Conservation (phyloP, 805 yeast genomes). For the Candida nitratophila region DNA sequence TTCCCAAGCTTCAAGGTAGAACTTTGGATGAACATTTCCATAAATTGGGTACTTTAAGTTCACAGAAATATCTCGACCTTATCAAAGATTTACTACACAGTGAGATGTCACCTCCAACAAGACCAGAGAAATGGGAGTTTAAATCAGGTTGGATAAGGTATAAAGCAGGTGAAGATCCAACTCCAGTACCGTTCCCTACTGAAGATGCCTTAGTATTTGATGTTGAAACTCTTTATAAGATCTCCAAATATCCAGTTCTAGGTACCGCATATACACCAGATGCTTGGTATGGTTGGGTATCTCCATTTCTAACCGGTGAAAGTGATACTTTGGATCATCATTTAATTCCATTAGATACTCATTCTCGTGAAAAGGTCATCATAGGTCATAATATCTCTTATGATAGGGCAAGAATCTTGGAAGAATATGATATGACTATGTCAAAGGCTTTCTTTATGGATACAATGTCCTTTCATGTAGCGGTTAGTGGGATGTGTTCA, state of each 20-base stretch:
- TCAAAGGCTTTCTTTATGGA: conserved; percentile 79
- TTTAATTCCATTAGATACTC: conserved; percentile 67
- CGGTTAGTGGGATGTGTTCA: conserved; percentile 87
- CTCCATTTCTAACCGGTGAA: conserved; percentile 68
- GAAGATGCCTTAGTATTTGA: conserved; percentile 80
- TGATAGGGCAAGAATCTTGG: conserved; percentile 80
- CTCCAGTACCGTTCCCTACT: conserved; percentile 55
- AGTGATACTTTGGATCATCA: conserved; percentile 43
- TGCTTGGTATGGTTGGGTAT: conserved; percentile 95
- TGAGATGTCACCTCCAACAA: conserved; percentile 18
- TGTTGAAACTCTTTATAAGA: conserved; percentile 77
- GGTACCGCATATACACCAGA: conserved; percentile 70
- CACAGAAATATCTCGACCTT: conserved; percentile 53
- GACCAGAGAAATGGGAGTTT: conserved; percentile 48
- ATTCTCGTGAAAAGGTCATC: conserved; percentile 44
- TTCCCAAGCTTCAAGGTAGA: conserved; percentile 71
- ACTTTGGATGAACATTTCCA: conserved; percentile 82
- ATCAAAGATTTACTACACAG: conserved; percentile 36
- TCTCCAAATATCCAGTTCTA: conserved; percentile 66
- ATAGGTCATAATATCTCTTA: conserved; percentile 89
- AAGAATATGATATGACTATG: conserved; percentile 66
- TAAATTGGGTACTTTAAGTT: conserved; percentile 51
- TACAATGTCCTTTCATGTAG: conserved; percentile 89
- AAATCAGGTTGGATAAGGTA: conserved; percentile 82
- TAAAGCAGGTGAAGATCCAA: conserved; percentile 44